Base-by-base conservation (phyloP, 1,139 yeast species). In the Geotrichum bryndzae region DNA sequence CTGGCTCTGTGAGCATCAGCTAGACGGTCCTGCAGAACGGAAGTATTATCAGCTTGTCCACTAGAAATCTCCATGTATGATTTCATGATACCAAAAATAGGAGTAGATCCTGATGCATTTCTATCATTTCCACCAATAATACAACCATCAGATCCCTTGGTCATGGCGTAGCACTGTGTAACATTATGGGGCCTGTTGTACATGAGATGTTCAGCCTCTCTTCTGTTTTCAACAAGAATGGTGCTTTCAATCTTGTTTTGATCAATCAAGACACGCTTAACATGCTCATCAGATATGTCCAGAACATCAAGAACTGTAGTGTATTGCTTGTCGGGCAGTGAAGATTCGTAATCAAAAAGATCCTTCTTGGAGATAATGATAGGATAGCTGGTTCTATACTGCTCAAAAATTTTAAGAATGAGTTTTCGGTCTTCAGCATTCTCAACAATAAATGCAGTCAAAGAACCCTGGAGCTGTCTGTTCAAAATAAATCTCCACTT, bases 391-490 rank as follows among this genome's bases (percentile, higher is more conserved):
- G 52, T 53, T 35, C 31, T 66, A 11, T 76, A 67, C 1, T 70
- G 67, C 53, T 72, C 73, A 66, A 88, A 74, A 3, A 87, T 73
- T 0, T 71, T 64, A 15, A 77, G 77, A 31, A 94, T 74, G 3
- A 75, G 64, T 51, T 74, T 73, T 61, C 86, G 80, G 70, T 94
- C 99, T 53, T 79, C 79, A 57, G 80, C 83, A 69, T 82, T 83
- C 52, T 81, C 78, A 1, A 90, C 97, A 48, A 89, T 78, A 72
- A 90, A 91, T 0, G 91, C 79, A 54, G 81, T 84, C 22, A 90
- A 73, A 0, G 83, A 74, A 18, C 77, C 75, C 2, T 79, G 78
- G 51, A 86, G 66, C 18, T 78, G 71, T 0, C 82, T 73, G 68
- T 90, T 95, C 15, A 94, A 72, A 3, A 88, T 72, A 23, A 80